These are phyloP conservation scores for Aspergillus olivimuriae DNA, from an alignment of 495 filamentous ascomycete species.

Conservation along the genomic window DNA sequence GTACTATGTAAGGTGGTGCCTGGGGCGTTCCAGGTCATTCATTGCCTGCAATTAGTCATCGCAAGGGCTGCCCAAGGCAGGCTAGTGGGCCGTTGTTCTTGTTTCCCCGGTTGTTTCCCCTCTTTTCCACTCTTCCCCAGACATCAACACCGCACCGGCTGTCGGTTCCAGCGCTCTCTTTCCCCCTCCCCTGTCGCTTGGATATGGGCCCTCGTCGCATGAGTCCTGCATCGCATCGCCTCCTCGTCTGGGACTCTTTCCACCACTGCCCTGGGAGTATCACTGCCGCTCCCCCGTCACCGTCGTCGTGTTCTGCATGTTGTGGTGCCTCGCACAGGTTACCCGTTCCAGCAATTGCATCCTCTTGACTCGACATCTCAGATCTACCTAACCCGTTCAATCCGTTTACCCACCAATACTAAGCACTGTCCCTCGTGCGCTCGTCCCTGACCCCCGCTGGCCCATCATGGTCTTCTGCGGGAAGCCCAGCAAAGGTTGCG, in stretches of 20 bases:
- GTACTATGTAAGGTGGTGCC: too few species aligned
- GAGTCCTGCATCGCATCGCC: too few species aligned
- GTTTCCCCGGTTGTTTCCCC: too few species aligned
- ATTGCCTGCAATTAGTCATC: neutral
- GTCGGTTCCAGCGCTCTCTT: neutral
- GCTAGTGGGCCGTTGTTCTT: neutral
- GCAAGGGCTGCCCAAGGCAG: neutral
- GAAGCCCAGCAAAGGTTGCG: slow-evolving; percentile 66
- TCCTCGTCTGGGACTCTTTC: too few species aligned
- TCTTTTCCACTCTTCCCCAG: neutral
- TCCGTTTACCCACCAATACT: too few species aligned
- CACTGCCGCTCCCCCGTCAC: neutral
- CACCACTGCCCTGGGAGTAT: too few species aligned
- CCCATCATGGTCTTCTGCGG: slow-evolving; percentile 64
- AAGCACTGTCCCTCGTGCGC: too few species aligned
- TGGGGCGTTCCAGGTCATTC: too few species aligned
- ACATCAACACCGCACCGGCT: neutral
- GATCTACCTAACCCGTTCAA: neutral
- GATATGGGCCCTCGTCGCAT: too few species aligned
- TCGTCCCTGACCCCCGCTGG: slow-evolving; percentile 3
- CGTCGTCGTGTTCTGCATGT: neutral
- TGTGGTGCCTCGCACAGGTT: slow-evolving; percentile 14
- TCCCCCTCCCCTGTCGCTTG: too few species aligned
- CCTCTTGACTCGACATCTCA: too few species aligned
- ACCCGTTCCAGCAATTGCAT: slow-evolving; percentile 18